Conservation (phyloP, 148 eudicot species). For the Pouteria glomerata region DNA sequence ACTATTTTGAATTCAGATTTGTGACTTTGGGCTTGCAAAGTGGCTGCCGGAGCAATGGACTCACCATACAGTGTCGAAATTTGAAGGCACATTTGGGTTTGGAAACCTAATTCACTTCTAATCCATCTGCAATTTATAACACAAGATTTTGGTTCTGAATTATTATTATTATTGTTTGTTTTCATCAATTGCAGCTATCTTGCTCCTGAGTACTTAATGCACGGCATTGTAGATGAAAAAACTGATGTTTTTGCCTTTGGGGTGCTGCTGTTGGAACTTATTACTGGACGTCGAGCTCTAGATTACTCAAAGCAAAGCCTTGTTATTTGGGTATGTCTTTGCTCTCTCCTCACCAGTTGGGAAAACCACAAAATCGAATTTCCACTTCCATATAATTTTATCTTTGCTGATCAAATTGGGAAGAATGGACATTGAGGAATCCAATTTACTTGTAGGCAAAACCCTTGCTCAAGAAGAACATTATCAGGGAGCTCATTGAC, state of each 20-base stretch:
- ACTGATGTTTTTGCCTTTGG: conserved; percentile 91
- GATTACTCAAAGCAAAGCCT: conserved; percentile 90
- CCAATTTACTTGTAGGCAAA: conserved; percentile 14
- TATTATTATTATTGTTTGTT: background rate
- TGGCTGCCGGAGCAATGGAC: conserved; percentile 97
- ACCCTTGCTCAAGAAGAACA: conserved; percentile 24
- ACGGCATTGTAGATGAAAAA: conserved; percentile 84
- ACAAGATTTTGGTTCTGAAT: background rate
- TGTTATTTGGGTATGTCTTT: conserved; percentile 70
- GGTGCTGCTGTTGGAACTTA: conserved; percentile 74
- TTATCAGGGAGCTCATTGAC: conserved; percentile 22
- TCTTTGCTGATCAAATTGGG: background rate
- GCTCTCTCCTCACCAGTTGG: background rate
- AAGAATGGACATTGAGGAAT: background rate
- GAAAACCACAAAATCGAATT: background rate
- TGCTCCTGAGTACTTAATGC: conserved; percentile 94
- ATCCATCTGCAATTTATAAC: background rate
- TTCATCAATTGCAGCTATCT: conserved; percentile 56
- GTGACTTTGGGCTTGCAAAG: conserved; percentile 94
- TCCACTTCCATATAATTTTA: background rate
- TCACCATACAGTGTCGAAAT: conserved; percentile 72
- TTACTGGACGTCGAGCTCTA: conserved; percentile 83
- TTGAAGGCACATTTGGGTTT: conserved; percentile 94
- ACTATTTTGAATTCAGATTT: conserved; percentile 50
- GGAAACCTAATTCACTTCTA: conserved; percentile 2